These are phyloP conservation scores for Zopfia rhizophila DNA, from an alignment of 2,329 filamentous ascomycete genomes.

Conservation along the genomic window DNA sequence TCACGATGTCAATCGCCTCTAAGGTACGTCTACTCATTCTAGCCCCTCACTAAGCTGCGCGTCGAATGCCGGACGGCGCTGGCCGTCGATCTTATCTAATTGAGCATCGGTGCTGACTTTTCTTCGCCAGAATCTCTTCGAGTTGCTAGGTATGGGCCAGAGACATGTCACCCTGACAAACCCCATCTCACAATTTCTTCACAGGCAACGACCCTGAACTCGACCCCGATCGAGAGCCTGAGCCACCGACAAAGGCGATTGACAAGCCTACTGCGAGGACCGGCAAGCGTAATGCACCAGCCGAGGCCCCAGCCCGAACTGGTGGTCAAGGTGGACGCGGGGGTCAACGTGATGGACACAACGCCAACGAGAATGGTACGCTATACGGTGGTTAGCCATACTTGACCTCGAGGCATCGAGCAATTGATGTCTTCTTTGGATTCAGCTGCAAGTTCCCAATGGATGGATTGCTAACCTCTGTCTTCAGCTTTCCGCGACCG, in stretches of 20 bases:
- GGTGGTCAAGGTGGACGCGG: conserved; percentile 47
- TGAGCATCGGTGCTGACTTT: conserved; percentile 50
- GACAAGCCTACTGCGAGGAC: conserved; percentile 82
- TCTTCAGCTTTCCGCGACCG: conserved; percentile 86
- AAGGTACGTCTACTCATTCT: conserved; percentile 49
- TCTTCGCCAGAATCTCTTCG: conserved; percentile 84
- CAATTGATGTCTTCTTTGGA: not conserved
- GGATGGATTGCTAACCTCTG: conserved; percentile 29
- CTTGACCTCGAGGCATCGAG: conserved; percentile 7
- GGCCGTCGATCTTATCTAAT: conserved; percentile 3
- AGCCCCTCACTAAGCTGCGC: conserved; percentile 10
- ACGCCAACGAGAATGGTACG: conserved; percentile 89
- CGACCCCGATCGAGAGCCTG: conserved; percentile 77
- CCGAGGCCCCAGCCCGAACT: conserved; percentile 69
- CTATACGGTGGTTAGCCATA: conserved; percentile 37
- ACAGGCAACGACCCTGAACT: conserved; percentile 76
- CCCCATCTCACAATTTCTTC: conserved; percentile 35
- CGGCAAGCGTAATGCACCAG: conserved; percentile 87
- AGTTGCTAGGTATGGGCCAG: conserved; percentile 85
- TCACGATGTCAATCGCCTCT: conserved; percentile 55
- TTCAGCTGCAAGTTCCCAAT: not conserved
- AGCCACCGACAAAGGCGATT: conserved; percentile 85
- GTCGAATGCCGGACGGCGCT: conserved; percentile 3
- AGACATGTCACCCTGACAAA: conserved; percentile 17
- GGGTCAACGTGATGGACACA: conserved; percentile 64